Base-by-base conservation (phyloP, 2,329 filamentous ascomycete genomes). In the Aspergillus floridensis region DNA sequence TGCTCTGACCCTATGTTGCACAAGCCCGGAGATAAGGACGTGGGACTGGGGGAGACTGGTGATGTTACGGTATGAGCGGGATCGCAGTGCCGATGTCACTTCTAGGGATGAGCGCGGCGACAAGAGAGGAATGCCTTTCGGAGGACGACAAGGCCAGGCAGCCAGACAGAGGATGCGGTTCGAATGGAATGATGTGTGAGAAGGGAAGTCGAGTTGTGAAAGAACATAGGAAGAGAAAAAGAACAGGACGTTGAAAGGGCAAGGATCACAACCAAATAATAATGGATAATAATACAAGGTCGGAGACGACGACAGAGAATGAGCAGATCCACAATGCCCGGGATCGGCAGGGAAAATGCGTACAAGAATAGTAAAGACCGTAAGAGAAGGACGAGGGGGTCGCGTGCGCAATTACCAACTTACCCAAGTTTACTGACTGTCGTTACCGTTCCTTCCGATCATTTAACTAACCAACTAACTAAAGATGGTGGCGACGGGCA, bases 1-100 rank as follows among this genome's bases (percentile, higher is more conserved):
- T 57, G 55, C 54, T 53, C 54, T 49, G 26, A 49, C 26, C 21
- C 41, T 41, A 53, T 24, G 58, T 59, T 53, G 41, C 50, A 58
- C 56, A 48, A 44, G 31, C 19, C 12, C 29, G 56, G 26, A 53
- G 49, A 58, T 58, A 58, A 48, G 51, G 32, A 29, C 19, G 29
- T 26, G 53, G 44, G 22, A 19, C 31, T 32, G n/a, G 38, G 35
- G n/a, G 29, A 35, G 14, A 35, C 12, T 35, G 32, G 41, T 29
- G 49, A 35, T 53, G 44, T 46, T 44, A 49, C 44, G 41, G 53
- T 32, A 32, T 48, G 53, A 41, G 35, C 52, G 52, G 53, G 26
- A 48, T 55, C 44, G 16, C 38, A 44, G 38, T 44, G n/a, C 38
- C 38, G 38, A 44, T 44, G 38, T 44, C 38, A 44, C 48, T 49